phyloP scores from a whole-genome alignment of 805 yeast genomes.

The Kazachstania martiniae region DNA sequence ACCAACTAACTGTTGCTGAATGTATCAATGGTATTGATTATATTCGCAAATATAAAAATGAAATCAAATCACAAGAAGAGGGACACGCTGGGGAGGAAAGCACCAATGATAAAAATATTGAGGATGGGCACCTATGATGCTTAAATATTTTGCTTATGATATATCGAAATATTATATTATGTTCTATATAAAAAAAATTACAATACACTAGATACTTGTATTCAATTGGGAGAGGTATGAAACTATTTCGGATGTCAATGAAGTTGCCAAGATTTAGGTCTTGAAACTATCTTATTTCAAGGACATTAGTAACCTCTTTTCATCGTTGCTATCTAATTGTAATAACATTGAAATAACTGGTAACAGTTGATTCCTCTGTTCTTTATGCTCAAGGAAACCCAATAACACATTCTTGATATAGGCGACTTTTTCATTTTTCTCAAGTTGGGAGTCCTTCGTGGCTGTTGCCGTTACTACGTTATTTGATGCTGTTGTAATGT shows the following conservation, averaged over 20 bases:
- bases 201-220: too few species aligned
- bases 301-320: slow-evolving; percentile 55
- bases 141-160: too few species aligned
- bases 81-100: too few species aligned
- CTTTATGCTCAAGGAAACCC: slow-evolving; percentile 85
- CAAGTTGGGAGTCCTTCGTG: slow-evolving; percentile 13
- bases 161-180: too few species aligned
- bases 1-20: slow-evolving; percentile 68
- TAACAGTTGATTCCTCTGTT: slow-evolving; percentile 73
- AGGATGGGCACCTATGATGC: too few species aligned
- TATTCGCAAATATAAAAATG: slow-evolving; percentile 8
- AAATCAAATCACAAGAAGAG: too few species aligned
- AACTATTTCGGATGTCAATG: too few species aligned
- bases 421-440: slow-evolving; percentile 43
- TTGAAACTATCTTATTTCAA: slow-evolving; percentile 15
- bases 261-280: not conserved
- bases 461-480: too few species aligned
- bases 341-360: slow-evolving; percentile 78
- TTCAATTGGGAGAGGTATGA: too few species aligned
- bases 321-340: slow-evolving; percentile 60
- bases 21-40: slow-evolving; percentile 63
- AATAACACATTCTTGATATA: slow-evolving; percentile 83
- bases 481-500: not conserved
- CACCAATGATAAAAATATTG: too few species aligned
- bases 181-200: too few species aligned